Evolutionary conservation across 2,329 filamentous ascomycete species (phyloP).

Genomic region (Aureobasidium sp.): DNA sequence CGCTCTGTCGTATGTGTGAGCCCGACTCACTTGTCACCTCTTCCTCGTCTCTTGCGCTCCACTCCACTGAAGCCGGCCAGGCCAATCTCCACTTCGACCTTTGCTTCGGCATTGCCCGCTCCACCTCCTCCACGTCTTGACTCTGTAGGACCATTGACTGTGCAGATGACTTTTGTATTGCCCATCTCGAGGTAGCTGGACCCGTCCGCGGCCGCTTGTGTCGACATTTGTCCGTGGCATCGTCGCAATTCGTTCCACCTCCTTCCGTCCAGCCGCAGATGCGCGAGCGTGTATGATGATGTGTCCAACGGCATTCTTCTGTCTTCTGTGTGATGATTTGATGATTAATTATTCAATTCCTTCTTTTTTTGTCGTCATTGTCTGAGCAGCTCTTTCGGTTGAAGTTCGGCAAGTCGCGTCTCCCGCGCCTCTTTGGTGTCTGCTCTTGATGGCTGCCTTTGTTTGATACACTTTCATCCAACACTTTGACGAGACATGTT

Average conservation of each 20-base stretch:
- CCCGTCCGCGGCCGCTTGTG: conserved; percentile 85
- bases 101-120: conserved; percentile 49
- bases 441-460: neutral
- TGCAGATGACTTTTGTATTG: conserved; percentile 94
- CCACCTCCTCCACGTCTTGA: conserved; percentile 43
- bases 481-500: neutral
- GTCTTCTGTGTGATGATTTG: conserved; percentile 3
- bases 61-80: conserved; percentile 83
- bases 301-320: conserved; percentile 86
- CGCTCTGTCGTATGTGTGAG: neutral
- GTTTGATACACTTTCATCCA: neutral
- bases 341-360: neutral
- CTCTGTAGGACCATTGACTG: conserved; percentile 79
- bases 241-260: conserved; percentile 96
- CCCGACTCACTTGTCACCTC: conserved; percentile 65
- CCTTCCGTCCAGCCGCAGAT: conserved; percentile 61
- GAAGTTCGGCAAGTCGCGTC: neutral
- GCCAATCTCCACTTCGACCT: conserved; percentile 73
- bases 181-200: conserved; percentile 94
- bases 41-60: conserved; percentile 69
- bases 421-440: conserved; percentile 4
- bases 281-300: conserved; percentile 79
- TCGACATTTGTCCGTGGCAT: conserved; percentile 81
- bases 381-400: neutral
- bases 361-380: conserved; percentile 8